These are phyloP conservation scores for Rickenella mellea DNA, from an alignment of 768 basidiomycete species.

Conservation along the genomic window DNA sequence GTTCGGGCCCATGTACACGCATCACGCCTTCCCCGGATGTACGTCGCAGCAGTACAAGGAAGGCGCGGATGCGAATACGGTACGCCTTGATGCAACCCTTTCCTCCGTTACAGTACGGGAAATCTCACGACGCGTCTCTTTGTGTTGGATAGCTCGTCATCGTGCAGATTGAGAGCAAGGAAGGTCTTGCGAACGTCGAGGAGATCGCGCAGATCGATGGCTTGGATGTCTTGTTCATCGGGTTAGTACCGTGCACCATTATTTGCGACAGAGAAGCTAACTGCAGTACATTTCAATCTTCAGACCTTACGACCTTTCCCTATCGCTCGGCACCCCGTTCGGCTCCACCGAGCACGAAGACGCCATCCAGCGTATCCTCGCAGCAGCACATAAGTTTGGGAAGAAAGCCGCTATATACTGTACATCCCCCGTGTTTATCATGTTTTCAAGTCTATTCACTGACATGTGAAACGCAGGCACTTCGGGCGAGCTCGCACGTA, in stretches of 20 bases:
- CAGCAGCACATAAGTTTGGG: conserved; percentile 37
- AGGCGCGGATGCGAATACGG: conserved; percentile 39
- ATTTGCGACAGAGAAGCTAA: neutral
- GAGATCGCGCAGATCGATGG: conserved; percentile 63
- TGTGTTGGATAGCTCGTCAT: conserved; percentile 45
- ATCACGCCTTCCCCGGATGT: conserved; percentile 41
- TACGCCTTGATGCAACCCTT: no score
- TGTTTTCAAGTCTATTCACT: neutral
- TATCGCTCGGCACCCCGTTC: conserved; percentile 42
- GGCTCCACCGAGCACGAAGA: conserved; percentile 43
- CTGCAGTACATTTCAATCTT: neutral
- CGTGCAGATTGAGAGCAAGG: conserved; percentile 59
- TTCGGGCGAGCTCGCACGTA: neutral
- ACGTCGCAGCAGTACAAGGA: conserved; percentile 40
- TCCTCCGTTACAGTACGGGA: no score
- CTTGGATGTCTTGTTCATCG: conserved; percentile 32
- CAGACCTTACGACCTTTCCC: conserved; percentile 53
- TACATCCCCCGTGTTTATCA: neutral
- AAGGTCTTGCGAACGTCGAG: conserved; percentile 49
- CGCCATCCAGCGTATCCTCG: conserved; percentile 44
- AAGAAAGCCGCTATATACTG: conserved; percentile 32
- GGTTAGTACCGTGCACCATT: neutral
- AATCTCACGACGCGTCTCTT: no score
- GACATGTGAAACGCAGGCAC: neutral
- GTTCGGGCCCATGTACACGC: conserved; percentile 57